phyloP scores from a whole-genome alignment of 2,329 filamentous ascomycete species.

The Parascedosporium putredinis region DNA sequence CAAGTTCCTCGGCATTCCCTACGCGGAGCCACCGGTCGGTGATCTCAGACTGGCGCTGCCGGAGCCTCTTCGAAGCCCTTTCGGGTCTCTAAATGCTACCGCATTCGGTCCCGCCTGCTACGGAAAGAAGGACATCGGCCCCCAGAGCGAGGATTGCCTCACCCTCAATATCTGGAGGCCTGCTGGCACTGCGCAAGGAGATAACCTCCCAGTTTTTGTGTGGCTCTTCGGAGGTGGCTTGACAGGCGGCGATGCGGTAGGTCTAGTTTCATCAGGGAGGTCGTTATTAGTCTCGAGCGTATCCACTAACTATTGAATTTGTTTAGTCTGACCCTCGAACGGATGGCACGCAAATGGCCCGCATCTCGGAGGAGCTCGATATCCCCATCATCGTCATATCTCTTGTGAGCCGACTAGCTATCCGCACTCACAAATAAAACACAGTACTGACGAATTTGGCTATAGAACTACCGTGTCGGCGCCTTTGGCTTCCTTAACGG shows the following conservation, averaged over 20 bases:
- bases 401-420: neutral
- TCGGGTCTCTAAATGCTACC: slow-evolving; percentile 31
- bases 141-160: slow-evolving; percentile 18
- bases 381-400: neutral
- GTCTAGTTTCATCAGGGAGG: no score
- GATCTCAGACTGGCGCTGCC: slow-evolving; percentile 42
- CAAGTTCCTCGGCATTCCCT: slow-evolving; percentile 44
- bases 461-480: slow-evolving; percentile 29
- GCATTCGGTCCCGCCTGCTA: slow-evolving; percentile 33
- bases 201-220: slow-evolving; percentile 12
- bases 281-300: no score
- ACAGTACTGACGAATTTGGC: neutral
- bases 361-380: neutral
- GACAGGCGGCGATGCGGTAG: slow-evolving; percentile 16
- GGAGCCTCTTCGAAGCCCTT: slow-evolving; percentile 34
- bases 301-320: no score
- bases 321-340: neutral
- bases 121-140: neutral
- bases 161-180: slow-evolving; percentile 20
- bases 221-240: slow-evolving; percentile 11
- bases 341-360: neutral
- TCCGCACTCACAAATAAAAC: neutral
- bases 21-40: slow-evolving; percentile 39
- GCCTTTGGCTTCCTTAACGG: slow-evolving; percentile 43
- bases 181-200: slow-evolving; percentile 10